phyloP scores from a whole-genome alignment of 1,284 basidiomycete species.

The Lignosus rhinocerotis region DNA sequence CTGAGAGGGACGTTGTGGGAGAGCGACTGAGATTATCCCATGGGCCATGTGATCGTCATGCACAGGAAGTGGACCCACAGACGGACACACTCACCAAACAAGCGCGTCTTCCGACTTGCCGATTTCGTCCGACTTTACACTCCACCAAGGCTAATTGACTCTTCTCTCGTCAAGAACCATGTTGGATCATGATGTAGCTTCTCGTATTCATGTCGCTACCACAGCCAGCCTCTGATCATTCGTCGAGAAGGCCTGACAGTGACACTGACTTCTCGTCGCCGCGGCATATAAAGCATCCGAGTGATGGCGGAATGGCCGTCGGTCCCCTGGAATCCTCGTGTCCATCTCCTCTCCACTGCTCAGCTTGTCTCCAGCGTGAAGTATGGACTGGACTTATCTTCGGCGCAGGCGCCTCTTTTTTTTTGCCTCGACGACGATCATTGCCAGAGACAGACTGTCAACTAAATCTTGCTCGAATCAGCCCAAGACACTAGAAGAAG shows the following conservation, averaged over 20 bases:
- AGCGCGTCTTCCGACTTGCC: not conserved
- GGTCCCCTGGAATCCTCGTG: constrained; percentile 2
- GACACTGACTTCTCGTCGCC: not conserved
- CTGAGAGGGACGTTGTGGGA: no score
- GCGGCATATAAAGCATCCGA: constrained; percentile 9
- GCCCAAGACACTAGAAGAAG: constrained; percentile 13
- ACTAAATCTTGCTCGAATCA: constrained; percentile 5
- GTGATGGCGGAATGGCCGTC: not conserved
- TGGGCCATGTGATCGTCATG: not conserved
- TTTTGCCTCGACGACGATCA: constrained; percentile 1
- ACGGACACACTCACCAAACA: constrained; percentile 3
- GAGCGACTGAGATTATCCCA: no score
- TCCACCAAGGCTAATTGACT: not conserved
- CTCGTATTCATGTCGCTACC: not conserved
- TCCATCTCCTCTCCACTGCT: constrained; percentile 4
- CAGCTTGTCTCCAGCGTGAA: constrained; percentile 9
- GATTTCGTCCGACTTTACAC: constrained; percentile 1
- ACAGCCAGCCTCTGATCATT: not conserved
- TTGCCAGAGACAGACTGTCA: constrained; percentile 3
- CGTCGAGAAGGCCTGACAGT: not conserved
- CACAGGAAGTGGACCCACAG: constrained; percentile 7
- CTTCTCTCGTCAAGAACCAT: constrained; percentile 3
- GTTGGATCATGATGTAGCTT: not conserved
- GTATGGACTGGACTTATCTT: constrained; percentile 8
- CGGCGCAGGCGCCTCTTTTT: constrained; percentile 20